Evolutionary conservation across 208 protist genomes (phyloP).

Genomic region (Crithidia bombi): DNA sequence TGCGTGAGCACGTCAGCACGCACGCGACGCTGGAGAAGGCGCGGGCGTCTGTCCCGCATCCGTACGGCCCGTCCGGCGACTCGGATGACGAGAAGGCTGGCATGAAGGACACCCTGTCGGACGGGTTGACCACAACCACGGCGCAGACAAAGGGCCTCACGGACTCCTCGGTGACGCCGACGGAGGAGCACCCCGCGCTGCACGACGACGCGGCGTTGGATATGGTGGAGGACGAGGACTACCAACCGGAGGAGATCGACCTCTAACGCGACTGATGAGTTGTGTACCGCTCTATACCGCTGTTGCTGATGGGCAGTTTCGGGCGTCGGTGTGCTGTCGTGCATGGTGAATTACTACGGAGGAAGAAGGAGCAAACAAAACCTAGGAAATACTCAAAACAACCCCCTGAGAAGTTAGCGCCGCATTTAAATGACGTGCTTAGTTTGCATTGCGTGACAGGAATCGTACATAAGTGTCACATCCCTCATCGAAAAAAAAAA

Average conservation of each 20-base stretch:
- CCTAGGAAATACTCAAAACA: too few relatives aligned
- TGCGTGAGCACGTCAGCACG: slow-evolving; percentile 71
- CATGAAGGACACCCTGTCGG: slow-evolving; percentile 19
- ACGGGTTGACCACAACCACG: slow-evolving; percentile 10
- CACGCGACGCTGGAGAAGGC: slow-evolving; percentile 71
- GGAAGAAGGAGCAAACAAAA: too few relatives aligned
- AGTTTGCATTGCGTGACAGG: too few relatives aligned
- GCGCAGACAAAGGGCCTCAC: slow-evolving; percentile 19
- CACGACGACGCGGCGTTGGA: slow-evolving; percentile 17
- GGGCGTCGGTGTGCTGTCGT: too few relatives aligned
- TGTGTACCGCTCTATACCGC: too few relatives aligned
- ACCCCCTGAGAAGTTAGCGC: too few relatives aligned
- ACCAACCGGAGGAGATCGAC: slow-evolving; percentile 85
- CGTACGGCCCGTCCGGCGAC: slow-evolving; percentile 33
- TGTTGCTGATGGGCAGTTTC: too few relatives aligned
- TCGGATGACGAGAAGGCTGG: slow-evolving; percentile 11
- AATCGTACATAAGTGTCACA: too few relatives aligned
- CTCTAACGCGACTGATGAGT: too few relatives aligned
- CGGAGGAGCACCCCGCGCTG: slow-evolving; percentile 24
- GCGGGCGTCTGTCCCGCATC: slow-evolving; percentile 40
- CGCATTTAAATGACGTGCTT: too few relatives aligned
- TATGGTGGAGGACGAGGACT: slow-evolving; percentile 49
- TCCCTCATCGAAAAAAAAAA: too few relatives aligned
- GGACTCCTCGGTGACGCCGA: slow-evolving; percentile 33
- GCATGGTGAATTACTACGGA: too few relatives aligned